Percentiles rank a stretch among this genome's conserved stretches.
These are phyloP conservation scores for Hypoxylon sp. DNA, from an alignment of 2,329 filamentous ascomycete genomes.

Conservation along the genomic window DNA sequence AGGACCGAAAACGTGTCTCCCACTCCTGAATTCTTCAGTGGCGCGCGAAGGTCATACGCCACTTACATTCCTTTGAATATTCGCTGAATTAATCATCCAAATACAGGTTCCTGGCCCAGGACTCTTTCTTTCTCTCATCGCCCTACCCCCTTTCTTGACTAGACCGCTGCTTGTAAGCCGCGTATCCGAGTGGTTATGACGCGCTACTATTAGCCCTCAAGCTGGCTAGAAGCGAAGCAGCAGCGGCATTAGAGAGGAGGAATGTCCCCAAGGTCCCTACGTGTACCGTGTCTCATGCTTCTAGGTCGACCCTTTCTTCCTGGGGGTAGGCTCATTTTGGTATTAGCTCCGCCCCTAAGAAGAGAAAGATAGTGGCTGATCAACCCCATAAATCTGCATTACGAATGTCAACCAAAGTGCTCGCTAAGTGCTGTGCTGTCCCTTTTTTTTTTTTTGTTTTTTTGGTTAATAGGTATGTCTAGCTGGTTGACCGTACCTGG, in stretches of 20 bases:
- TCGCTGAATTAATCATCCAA: conserved; percentile 41
- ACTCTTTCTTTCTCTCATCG: conserved; percentile 26
- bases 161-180: conserved; percentile 20
- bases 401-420: conserved; percentile 20
- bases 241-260: conserved; percentile 6
- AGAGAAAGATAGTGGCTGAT: conserved; percentile 19
- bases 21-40: conserved; percentile 44
- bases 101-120: conserved; percentile 38
- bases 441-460: no score
- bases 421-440: conserved; percentile 16
- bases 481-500: conserved; percentile 26
- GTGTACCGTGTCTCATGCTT: conserved; percentile 13
- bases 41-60: conserved; percentile 36
- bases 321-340: conserved; percentile 25
- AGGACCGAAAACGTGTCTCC: conserved; percentile 51
- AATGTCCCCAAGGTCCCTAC: conserved; percentile 10
- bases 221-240: neutral
- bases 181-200: conserved; percentile 12
- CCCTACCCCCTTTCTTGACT: conserved; percentile 12
- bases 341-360: conserved; percentile 18
- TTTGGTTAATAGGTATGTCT: conserved; percentile 19
- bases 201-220: conserved; percentile 9
- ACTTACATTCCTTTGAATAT: conserved; percentile 50
- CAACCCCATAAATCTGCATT: conserved; percentile 36
- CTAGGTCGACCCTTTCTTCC: conserved; percentile 29